These are phyloP conservation scores for Podochytrium sp. DNA, from an alignment of 192 early-diverging fungal genomes.

Conservation along the genomic window DNA sequence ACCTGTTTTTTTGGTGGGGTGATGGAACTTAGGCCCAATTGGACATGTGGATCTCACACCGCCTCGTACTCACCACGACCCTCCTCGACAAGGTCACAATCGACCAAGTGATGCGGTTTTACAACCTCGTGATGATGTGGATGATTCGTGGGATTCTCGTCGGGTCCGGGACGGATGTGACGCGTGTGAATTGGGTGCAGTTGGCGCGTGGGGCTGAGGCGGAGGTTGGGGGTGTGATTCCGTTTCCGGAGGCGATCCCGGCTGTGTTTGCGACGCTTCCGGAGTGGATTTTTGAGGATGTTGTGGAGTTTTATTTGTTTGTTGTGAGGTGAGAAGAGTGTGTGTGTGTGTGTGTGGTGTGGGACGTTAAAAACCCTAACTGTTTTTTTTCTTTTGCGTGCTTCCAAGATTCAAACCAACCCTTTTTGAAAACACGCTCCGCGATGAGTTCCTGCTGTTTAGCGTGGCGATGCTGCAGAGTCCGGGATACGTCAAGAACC, in stretches of 20 bases:
- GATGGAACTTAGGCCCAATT: slow-evolving; percentile 59
- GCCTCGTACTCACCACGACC: slow-evolving; percentile 75
- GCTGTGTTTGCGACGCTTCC: slow-evolving; percentile 77
- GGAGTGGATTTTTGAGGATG: slow-evolving; percentile 92
- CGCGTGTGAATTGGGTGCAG: slow-evolving; percentile 32
- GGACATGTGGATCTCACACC: slow-evolving; percentile 67
- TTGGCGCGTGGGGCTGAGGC: slow-evolving; percentile 43
- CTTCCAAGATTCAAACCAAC: slow-evolving; percentile 41
- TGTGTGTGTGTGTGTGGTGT: slow-evolving; percentile 4
- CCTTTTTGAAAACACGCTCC: slow-evolving; percentile 48
- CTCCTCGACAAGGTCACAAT: slow-evolving; percentile 76
- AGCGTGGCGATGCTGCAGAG: slow-evolving; percentile 80
- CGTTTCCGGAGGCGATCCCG: slow-evolving; percentile 60
- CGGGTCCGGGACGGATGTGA: slow-evolving; percentile 23
- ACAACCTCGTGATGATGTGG: slow-evolving; percentile 89
- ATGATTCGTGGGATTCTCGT: slow-evolving; percentile 69
- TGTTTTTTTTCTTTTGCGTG: too few species aligned
- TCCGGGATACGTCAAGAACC: slow-evolving; percentile 85
- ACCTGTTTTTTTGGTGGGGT: too few species aligned
- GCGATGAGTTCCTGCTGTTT: slow-evolving; percentile 64
- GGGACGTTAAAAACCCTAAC: neutral
- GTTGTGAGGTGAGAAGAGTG: slow-evolving; percentile 58
- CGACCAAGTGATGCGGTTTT: slow-evolving; percentile 72
- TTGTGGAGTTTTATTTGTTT: slow-evolving; percentile 79
- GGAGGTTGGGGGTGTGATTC: slow-evolving; percentile 38